Evolutionary conservation across 495 filamentous ascomycete genomes (phyloP).

Genomic region (Xylaria venustula): DNA sequence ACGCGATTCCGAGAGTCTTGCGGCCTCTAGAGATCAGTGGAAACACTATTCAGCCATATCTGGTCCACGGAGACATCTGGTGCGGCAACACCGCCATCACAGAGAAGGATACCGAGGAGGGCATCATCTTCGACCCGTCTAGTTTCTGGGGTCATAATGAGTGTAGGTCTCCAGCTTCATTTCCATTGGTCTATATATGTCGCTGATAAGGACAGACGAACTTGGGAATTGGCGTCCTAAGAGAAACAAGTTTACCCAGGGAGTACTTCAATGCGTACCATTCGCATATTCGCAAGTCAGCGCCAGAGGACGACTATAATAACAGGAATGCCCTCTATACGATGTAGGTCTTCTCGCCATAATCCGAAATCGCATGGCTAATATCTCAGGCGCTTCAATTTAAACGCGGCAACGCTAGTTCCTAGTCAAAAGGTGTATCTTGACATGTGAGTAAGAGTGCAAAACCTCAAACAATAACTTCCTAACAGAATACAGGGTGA

Average conservation of each 20-base stretch:
- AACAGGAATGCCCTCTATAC: conserved; percentile 26
- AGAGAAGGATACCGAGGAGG: conserved; percentile 29
- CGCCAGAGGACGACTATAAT: conserved; percentile 24
- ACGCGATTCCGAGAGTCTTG: conserved; percentile 39
- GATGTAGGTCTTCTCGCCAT: conserved; percentile 15
- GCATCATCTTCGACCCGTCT: conserved; percentile 46
- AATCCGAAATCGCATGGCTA: background rate
- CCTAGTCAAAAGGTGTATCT: conserved; percentile 4
- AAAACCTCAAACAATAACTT: background rate
- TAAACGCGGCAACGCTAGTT: conserved; percentile 8
- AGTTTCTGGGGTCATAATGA: conserved; percentile 53
- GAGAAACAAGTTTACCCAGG: conserved; percentile 22
- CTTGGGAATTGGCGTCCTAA: conserved; percentile 30
- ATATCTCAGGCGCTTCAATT: conserved; percentile 6
- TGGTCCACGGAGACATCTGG: conserved; percentile 53
- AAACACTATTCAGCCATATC: conserved; percentile 37
- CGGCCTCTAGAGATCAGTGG: conserved; percentile 42
- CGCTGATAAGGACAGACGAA: conserved; percentile 18
- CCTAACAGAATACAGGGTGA: conserved; percentile 6
- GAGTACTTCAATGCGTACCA: conserved; percentile 24
- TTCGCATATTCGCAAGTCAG: conserved; percentile 10
- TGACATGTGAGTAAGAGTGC: background rate
- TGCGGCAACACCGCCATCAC: conserved; percentile 39
- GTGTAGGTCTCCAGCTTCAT: conserved; percentile 16
- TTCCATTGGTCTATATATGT: background rate